Conservation (phyloP, 2,329 filamentous ascomycete genomes). For the Fusarium praegraminearum region DNA sequence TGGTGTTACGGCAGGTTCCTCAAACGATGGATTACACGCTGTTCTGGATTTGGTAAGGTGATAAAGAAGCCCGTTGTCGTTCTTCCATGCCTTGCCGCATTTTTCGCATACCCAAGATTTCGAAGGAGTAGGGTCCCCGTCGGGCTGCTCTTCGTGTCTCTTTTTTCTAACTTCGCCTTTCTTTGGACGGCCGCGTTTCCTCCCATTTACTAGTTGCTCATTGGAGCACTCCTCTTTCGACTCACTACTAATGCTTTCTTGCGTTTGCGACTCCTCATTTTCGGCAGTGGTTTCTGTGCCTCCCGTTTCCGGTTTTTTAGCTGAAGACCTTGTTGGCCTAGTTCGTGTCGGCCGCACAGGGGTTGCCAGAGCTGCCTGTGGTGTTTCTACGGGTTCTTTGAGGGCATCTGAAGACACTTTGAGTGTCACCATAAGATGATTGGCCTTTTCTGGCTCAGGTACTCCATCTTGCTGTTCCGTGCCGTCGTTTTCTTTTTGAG, state of each 20-base stretch:
- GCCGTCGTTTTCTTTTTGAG: not conserved
- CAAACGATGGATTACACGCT: slow-evolving; percentile 63
- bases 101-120: slow-evolving; percentile 62
- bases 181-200: slow-evolving; percentile 45
- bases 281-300: not conserved
- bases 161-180: slow-evolving; percentile 26
- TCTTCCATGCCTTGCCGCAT: slow-evolving; percentile 68
- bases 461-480: not conserved
- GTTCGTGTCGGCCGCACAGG: slow-evolving; percentile 21
- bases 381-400: not conserved
- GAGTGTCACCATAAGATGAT: slow-evolving; percentile 21
- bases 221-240: not conserved
- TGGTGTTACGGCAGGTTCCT: slow-evolving; percentile 29
- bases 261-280: not conserved
- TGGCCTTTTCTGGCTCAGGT: not conserved
- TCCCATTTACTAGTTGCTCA: slow-evolving; percentile 38
- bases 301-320: slow-evolving; percentile 11
- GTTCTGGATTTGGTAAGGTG: slow-evolving; percentile 67
- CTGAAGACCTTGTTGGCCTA: slow-evolving; percentile 27
- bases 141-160: slow-evolving; percentile 15
- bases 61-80: slow-evolving; percentile 69
- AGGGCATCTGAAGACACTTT: slow-evolving; percentile 25
- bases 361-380: slow-evolving; percentile 1
- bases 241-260: slow-evolving; percentile 3
- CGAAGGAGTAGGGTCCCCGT: slow-evolving; percentile 31